phyloP scores from a whole-genome alignment of 164 flowering plant species.

The Saururus chinensis region DNA sequence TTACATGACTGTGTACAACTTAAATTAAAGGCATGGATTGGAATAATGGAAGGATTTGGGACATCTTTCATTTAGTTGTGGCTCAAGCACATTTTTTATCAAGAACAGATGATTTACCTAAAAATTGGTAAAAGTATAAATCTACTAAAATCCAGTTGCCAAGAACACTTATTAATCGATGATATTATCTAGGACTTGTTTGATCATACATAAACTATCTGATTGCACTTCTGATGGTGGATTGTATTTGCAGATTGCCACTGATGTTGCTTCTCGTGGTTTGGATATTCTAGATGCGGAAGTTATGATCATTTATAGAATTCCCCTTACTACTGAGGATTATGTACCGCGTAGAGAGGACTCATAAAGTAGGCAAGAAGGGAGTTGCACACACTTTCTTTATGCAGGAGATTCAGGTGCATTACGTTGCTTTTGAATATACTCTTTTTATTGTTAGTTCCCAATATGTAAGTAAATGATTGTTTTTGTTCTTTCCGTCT shows the following conservation, averaged over 20 bases:
- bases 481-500: not conserved
- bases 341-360: slow-evolving; percentile 96
- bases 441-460: not conserved
- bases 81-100: no score
- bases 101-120: no score
- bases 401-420: slow-evolving; percentile 83
- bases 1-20: no score
- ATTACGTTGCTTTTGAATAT: not conserved
- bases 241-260: slow-evolving; percentile 66
- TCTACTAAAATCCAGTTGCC: no score
- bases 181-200: no score
- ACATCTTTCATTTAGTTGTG: no score
- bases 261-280: slow-evolving; percentile 99
- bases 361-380: slow-evolving; percentile 96
- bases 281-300: slow-evolving; percentile 98
- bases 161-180: no score
- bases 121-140: no score
- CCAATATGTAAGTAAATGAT: not conserved
- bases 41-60: no score
- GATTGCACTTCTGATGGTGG: not conserved
- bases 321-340: slow-evolving; percentile 95
- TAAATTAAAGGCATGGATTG: no score
- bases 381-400: slow-evolving; percentile 97
- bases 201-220: not conserved
- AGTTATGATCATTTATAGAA: slow-evolving; percentile 91